Percentiles rank a stretch among this genome's conserved stretches.
Conservation (phyloP, 2,329 filamentous ascomycete species). For the Penicillium sp. region DNA sequence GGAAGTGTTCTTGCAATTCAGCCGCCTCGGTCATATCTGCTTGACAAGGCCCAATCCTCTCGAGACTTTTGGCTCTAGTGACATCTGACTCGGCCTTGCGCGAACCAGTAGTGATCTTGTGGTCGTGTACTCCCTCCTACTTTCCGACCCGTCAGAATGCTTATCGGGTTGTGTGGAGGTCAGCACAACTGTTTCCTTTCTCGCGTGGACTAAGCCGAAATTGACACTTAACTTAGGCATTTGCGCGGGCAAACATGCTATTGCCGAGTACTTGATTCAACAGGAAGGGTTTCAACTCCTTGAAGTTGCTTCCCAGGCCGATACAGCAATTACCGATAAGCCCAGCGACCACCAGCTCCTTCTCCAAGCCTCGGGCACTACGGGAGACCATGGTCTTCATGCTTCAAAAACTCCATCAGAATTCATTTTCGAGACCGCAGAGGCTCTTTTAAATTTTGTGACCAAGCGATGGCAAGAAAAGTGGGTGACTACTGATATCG, state of each 20-base stretch:
- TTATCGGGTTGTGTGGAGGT: constrained; percentile 49
- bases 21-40: neutral
- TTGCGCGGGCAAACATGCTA: constrained; percentile 85
- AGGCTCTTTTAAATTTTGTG: constrained; percentile 73
- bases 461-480: constrained; percentile 75
- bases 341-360: constrained; percentile 22
- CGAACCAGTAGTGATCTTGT: neutral
- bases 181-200: constrained; percentile 13
- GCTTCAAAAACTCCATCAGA: constrained; percentile 17
- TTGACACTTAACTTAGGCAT: constrained; percentile 55
- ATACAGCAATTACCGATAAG: constrained; percentile 18
- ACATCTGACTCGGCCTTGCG: too few relatives aligned
- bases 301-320: constrained; percentile 45
- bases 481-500: constrained; percentile 82
- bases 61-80: too few relatives aligned
- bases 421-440: constrained; percentile 54
- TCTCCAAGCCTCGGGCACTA: constrained; percentile 22
- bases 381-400: constrained; percentile 12
- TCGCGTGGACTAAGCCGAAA: constrained; percentile 3
- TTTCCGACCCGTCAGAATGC: constrained; percentile 34
- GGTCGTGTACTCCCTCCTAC: neutral
- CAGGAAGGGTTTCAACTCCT: constrained; percentile 76
- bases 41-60: too few relatives aligned
- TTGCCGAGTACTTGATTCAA: constrained; percentile 79
- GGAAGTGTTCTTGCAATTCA: neutral